Evolutionary conservation across 345 rosid species (phyloP), one percentile per base, ranked within the genome.

Genomic region (Mercurialis annua): DNA sequence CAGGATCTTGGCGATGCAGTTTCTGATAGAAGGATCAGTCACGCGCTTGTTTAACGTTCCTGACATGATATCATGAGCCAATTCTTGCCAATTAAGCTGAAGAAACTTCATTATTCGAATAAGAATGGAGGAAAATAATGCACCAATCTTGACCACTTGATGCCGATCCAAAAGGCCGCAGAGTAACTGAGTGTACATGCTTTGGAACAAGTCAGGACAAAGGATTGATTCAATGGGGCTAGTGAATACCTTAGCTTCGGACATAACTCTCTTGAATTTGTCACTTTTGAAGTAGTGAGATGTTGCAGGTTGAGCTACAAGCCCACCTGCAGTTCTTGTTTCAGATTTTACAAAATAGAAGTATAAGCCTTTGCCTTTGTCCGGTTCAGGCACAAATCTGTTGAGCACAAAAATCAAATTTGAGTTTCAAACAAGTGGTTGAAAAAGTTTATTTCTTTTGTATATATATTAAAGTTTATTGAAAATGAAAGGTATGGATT

Each of bases 321-420:
- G 78, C 14, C 83, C 83, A 20, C 83, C 80, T 0, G 77, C 80
- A 5, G 83, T 80, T 26, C 58, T 70, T 8, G 80, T 73, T 64
- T 80, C 83, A 5, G 83, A 71, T 56, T 80, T 80, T 40, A 80
- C 69, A 27, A 80, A 80, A 61, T 73, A 44, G 57, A 80, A 80
- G 66, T 73, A 94, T 10, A 94, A 68, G 5, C 90, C 99, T 50
- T 94, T 94, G 77, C 99, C 99, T 72, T 91, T 84, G 81, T 94
- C 88, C 74, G 91, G 70, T 0, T 96, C 99, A 1, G 89, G 90
- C 63, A 94, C 96, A 71, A 75, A 89, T 24, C 97, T 93, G 81
- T n/a, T n/a, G 21, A 27, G 18, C 73, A 69, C 46, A 33, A 65
- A 66, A 48, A 71, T 3, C 59, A n/a, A n/a, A n/a, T n/a, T n/a